Percentiles rank a stretch among this genome's conserved stretches.
Evolutionary conservation across 306 rosid genomes (phyloP).

Genomic region (Chamaecrista fasciculata): DNA sequence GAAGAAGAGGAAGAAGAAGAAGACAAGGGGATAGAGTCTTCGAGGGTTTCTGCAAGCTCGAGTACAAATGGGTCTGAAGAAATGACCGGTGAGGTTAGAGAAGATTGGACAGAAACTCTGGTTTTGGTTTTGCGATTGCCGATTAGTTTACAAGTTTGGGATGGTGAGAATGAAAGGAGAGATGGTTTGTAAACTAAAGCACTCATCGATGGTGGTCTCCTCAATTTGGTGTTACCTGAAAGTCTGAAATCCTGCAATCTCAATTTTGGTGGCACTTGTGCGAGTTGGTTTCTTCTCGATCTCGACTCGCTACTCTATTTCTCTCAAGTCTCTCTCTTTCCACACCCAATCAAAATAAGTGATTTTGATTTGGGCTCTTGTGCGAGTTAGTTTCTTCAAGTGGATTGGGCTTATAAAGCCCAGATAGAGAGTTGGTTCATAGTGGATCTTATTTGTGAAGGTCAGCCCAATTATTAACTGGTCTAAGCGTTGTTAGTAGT

Average conservation of each 20-base stretch:
- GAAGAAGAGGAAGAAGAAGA: constrained; percentile 11
- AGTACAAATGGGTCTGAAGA: constrained; percentile 81
- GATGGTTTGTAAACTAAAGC: constrained; percentile 37
- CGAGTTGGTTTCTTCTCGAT: too few species aligned
- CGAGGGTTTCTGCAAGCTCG: constrained; percentile 84
- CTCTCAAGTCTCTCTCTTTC: too few species aligned
- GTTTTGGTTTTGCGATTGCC: constrained; percentile 26
- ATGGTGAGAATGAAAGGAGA: constrained; percentile 22
- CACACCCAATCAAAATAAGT: too few species aligned
- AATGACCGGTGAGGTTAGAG: constrained; percentile 33
- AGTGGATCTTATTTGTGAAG: too few species aligned
- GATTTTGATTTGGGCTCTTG: too few species aligned
- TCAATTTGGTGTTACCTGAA: background rate
- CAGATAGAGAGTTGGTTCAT: too few species aligned
- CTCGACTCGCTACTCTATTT: too few species aligned
- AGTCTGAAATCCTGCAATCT: background rate
- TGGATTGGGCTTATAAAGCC: too few species aligned
- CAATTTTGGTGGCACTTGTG: background rate
- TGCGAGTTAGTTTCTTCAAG: too few species aligned
- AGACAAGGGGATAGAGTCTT: constrained; percentile 63
- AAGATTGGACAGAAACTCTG: constrained; percentile 38
- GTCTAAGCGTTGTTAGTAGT: too few species aligned
- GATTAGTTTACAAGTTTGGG: constrained; percentile 20
- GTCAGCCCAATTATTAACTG: too few species aligned
- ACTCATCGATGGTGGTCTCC: constrained; percentile 36